Conservation (phyloP, 192 early-diverging fungal species). For the Coemansia reversa region DNA sequence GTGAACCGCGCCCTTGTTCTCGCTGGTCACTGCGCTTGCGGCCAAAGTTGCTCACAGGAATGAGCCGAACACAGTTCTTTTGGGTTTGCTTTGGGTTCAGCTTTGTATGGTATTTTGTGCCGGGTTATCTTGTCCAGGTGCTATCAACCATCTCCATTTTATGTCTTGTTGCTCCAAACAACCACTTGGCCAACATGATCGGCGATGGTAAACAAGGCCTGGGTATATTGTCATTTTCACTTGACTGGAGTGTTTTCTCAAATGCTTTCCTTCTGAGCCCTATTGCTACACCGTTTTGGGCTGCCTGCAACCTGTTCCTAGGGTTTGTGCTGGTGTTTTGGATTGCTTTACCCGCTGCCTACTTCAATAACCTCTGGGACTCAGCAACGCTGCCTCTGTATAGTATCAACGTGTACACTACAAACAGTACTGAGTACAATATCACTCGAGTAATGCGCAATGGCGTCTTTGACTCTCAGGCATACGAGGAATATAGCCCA, state of each 20-base stretch:
- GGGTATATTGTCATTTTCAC: constrained; percentile 66
- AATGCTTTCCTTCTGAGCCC: constrained; percentile 61
- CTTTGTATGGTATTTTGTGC: constrained; percentile 63
- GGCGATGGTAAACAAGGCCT: constrained; percentile 62
- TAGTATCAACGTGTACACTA: constrained; percentile 60
- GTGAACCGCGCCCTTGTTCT: not conserved
- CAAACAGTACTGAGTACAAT: constrained; percentile 60
- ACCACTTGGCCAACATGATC: constrained; percentile 45
- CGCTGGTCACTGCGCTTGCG: constrained; percentile 21
- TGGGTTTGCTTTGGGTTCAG: constrained; percentile 52
- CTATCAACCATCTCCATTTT: constrained; percentile 65
- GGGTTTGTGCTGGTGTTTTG: constrained; percentile 74
- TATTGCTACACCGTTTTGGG: constrained; percentile 76
- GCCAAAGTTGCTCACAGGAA: constrained; percentile 1
- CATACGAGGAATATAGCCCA: constrained; percentile 64
- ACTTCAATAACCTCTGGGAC: constrained; percentile 68
- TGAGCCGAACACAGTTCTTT: constrained; percentile 57
- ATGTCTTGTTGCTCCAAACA: constrained; percentile 57
- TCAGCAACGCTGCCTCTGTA: constrained; percentile 63
- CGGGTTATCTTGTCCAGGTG: constrained; percentile 65
- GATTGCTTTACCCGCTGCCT: constrained; percentile 71
- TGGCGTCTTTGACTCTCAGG: constrained; percentile 56
- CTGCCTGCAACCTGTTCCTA: constrained; percentile 68
- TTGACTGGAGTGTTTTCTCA: constrained; percentile 75
- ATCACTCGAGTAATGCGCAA: constrained; percentile 58